phyloP scores from a whole-genome alignment of 805 yeast genomes.

The Nakazawaea laoshanensis region DNA sequence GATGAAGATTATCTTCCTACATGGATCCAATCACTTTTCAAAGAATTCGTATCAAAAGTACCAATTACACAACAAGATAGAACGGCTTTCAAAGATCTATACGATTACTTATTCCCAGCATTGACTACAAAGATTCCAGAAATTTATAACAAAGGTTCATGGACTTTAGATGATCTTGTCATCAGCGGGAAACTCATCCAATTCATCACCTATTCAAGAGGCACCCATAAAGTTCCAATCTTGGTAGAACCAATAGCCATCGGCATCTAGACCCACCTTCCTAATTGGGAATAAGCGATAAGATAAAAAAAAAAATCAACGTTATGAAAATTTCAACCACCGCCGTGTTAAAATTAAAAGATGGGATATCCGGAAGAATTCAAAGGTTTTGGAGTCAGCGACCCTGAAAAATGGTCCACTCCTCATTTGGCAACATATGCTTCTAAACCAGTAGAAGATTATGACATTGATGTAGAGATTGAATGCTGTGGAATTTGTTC shows the following conservation, averaged over 20 bases:
- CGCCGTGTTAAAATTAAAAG: neutral
- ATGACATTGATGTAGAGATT: conserved; percentile 35
- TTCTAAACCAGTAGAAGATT: conserved; percentile 18
- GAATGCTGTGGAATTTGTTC: conserved; percentile 43
- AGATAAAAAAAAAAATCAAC: no score
- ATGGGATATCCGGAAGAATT: conserved; percentile 18
- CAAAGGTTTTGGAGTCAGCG: conserved; percentile 20
- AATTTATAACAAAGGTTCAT: conserved; percentile 40
- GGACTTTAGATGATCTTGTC: conserved; percentile 40
- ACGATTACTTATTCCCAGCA: conserved; percentile 43
- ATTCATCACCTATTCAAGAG: conserved; percentile 19
- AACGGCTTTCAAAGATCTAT: conserved; percentile 41
- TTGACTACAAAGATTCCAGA: conserved; percentile 45
- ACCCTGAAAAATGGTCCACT: conserved; percentile 16
- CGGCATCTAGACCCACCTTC: neutral
- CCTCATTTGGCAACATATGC: conserved; percentile 14
- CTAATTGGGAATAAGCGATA: neutral
- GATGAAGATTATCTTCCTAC: conserved; percentile 36
- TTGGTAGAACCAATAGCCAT: conserved; percentile 10
- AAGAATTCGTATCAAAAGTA: conserved; percentile 19
- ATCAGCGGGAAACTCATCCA: conserved; percentile 28
- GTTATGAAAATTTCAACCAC: neutral
- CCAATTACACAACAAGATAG: conserved; percentile 45
- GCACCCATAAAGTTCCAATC: conserved; percentile 12
- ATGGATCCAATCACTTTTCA: conserved; percentile 37